phyloP scores from a whole-genome alignment of 139 green algal species.

The Micractinium conductrix region DNA sequence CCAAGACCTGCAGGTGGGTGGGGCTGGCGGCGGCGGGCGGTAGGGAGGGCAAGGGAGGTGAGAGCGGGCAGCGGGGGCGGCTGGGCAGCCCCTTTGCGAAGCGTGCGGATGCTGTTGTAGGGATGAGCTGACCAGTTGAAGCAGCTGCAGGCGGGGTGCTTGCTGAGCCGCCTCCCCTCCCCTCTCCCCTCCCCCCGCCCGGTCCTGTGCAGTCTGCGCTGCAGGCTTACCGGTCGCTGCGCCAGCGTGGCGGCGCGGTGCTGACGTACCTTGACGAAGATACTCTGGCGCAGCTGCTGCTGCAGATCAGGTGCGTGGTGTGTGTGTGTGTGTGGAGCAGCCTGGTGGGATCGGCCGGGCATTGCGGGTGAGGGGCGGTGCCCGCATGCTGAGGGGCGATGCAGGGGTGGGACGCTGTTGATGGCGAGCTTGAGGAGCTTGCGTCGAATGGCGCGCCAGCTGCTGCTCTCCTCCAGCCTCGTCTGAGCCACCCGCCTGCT shows the following conservation, averaged over 20 bases:
- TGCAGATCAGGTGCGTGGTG: background rate
- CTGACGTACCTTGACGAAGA: background rate
- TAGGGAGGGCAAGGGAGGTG: too few relatives aligned
- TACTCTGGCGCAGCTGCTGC: constrained; percentile 2
- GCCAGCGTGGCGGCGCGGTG: background rate
- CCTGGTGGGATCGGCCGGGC: too few relatives aligned
- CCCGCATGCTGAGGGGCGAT: too few relatives aligned
- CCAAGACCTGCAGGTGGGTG: background rate
- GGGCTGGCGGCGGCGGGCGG: background rate
- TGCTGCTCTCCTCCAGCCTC: too few relatives aligned
- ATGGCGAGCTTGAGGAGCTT: too few relatives aligned
- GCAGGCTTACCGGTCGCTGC: background rate
- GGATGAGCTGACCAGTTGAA: too few relatives aligned
- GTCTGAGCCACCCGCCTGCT: background rate
- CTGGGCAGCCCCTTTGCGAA: too few relatives aligned
- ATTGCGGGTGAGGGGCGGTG: too few relatives aligned
- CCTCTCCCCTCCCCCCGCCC: background rate
- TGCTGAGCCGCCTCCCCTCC: background rate
- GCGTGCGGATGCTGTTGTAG: too few relatives aligned
- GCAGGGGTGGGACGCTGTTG: background rate
- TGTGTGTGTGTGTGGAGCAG: background rate
- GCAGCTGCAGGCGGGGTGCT: too few relatives aligned
- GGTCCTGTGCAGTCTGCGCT: background rate
- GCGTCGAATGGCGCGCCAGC: too few relatives aligned
- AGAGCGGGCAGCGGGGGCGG: too few relatives aligned